A percentile compares a stretch with the other conserved stretches of the same genome.
Evolutionary conservation across 139 green algal genomes (phyloP).

Genomic region (Chlorella ohadii): DNA sequence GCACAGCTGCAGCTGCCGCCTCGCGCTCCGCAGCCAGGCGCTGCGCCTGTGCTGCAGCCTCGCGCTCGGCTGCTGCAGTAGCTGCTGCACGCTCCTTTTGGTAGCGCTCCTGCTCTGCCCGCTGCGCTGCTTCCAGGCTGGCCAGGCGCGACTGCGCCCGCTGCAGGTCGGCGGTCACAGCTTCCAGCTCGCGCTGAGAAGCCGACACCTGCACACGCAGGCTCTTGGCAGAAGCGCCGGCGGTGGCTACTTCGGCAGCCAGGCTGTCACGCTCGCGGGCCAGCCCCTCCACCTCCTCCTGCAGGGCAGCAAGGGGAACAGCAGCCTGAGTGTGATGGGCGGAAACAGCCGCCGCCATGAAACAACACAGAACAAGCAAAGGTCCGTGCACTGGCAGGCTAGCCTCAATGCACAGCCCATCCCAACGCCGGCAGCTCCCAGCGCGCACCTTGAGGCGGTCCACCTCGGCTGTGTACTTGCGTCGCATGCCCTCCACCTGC

Average conservation of each 20-base stretch:
- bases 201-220: slow-evolving; percentile 2
- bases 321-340: too few species aligned
- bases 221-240: not conserved
- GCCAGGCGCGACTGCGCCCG: slow-evolving; percentile 36
- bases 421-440: not conserved
- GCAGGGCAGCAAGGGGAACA: too few species aligned
- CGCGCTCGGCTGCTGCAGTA: not conserved
- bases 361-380: too few species aligned
- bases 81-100: slow-evolving; percentile 23
- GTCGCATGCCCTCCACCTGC: slow-evolving; percentile 48
- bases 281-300: slow-evolving; percentile 28
- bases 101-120: slow-evolving; percentile 33
- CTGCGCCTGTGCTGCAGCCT: not conserved
- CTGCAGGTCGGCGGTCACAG: slow-evolving; percentile 27
- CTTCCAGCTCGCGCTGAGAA: slow-evolving; percentile 29
- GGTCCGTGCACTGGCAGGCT: too few species aligned
- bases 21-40: slow-evolving; percentile 13
- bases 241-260: slow-evolving; percentile 21
- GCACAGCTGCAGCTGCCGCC: not conserved
- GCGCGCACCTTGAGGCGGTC: slow-evolving; percentile 38
- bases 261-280: slow-evolving; percentile 35
- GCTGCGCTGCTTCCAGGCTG: slow-evolving; percentile 26
- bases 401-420: too few species aligned
- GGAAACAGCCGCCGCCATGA: too few species aligned
- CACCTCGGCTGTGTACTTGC: slow-evolving; percentile 50